Base-by-base conservation (phyloP, 176 grass and related monocot species). In the Phyllostachys edulis region DNA sequence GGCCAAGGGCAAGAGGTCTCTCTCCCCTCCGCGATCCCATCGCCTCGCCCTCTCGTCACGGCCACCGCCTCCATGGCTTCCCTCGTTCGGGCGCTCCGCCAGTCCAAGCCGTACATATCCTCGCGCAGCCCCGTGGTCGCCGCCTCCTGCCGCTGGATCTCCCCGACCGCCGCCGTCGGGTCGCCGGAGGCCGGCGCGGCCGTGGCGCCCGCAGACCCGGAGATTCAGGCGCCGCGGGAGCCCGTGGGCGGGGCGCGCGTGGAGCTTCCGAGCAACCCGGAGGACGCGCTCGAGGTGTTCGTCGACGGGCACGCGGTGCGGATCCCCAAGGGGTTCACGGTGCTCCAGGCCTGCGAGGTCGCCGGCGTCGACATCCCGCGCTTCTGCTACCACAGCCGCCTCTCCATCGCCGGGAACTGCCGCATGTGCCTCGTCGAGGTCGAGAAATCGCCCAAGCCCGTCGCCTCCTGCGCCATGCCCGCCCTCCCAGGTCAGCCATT, bases 401-500 rank as follows among this genome's bases (percentile, higher is more conserved):
- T 99, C 4, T 96, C 97, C 36, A 91, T 99, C 40, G 93, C 97
- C 0, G 97, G 97, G 0, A 99, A 99, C 85, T 99, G 97, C 87
- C 90, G 97, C 63, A 99, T 99, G 97, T 99, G 97, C 81, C 93
- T 99, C 46, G 97, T 99, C 50, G 97, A 99, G 88, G 97, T 99
- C 66, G 97, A 99, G 90, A 99, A 99, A 80, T 99, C 97, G 54
- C 97, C 97, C 83, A 99, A 99, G 89, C 97, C 97, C 74, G 97
- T 99, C 18, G 97, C 97, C 6, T 99, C 97, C 21, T 99, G 97
- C 45, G 97, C 97, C 81, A 99, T 99, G 97, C 97, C 97, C 46
- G 93, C 93, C 0, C 85, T 99, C 17, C 97, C 97, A 76, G 97
- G 96, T 95, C 54, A 70, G 63, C 17, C 24, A 4, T 11, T 4